phyloP scores from a whole-genome alignment of 1,284 basidiomycete genomes.

The Marasmius oreades region DNA sequence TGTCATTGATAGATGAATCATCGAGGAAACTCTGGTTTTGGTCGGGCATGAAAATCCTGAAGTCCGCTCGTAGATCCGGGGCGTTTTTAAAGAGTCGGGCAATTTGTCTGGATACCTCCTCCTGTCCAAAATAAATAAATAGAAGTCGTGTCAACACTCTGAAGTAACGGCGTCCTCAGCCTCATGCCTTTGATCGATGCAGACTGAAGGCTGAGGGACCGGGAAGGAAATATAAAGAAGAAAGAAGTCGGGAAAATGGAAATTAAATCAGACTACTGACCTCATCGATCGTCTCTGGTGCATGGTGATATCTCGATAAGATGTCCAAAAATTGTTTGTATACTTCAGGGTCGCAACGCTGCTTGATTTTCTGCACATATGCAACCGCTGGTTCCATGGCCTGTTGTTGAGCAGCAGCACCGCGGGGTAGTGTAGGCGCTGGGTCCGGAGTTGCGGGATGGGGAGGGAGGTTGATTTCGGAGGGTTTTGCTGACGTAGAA shows the following conservation, averaged over 20 bases:
- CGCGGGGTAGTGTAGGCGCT: background rate
- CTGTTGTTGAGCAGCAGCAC: constrained; percentile 17
- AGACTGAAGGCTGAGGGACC: constrained; percentile 26
- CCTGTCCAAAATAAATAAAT: constrained; percentile 33
- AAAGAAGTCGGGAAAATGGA: constrained; percentile 31
- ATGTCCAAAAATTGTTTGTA: constrained; percentile 96
- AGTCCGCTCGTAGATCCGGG: constrained; percentile 87
- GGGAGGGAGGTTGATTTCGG: constrained; percentile 1
- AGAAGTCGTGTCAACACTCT: background rate
- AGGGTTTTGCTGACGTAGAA: background rate
- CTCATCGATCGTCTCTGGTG: constrained; percentile 62
- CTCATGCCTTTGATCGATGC: background rate
- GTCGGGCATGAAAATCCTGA: constrained; percentile 89
- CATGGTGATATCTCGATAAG: constrained; percentile 63
- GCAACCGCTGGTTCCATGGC: constrained; percentile 77
- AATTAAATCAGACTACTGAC: constrained; percentile 52
- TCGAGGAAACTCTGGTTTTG: constrained; percentile 47
- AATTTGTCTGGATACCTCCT: constrained; percentile 83
- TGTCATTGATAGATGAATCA: constrained; percentile 29
- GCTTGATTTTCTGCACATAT: constrained; percentile 97
- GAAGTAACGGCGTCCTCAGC: background rate
- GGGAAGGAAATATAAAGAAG: constrained; percentile 39
- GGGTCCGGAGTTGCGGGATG: constrained; percentile 11
- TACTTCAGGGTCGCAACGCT: constrained; percentile 89
- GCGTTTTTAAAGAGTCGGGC: constrained; percentile 84